Evolutionary conservation across 108 stramenopile species (phyloP).

Genomic region (Skeletonema menzelii): DNA sequence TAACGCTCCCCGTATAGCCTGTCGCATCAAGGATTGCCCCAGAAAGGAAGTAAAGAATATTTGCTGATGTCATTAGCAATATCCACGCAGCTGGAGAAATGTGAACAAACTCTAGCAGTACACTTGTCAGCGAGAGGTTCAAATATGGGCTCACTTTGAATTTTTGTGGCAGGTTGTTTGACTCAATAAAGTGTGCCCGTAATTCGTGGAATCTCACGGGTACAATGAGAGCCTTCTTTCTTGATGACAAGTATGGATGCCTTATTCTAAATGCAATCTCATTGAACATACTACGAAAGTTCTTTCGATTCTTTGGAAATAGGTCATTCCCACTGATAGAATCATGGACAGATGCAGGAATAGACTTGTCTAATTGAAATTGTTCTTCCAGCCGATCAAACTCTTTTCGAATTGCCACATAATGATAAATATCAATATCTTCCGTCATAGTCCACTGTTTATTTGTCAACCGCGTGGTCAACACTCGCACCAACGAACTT

Average conservation of each 20-base stretch:
- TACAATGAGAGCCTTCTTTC: conserved; percentile 60
- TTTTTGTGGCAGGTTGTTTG: conserved; percentile 68
- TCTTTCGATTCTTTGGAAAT: background rate
- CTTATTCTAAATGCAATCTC: conserved; percentile 24
- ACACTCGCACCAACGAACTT: conserved; percentile 55
- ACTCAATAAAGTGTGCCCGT: conserved; percentile 77
- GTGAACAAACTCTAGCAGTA: conserved; percentile 73
- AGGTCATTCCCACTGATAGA: background rate
- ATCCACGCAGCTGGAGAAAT: conserved; percentile 76
- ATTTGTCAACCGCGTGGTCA: conserved; percentile 54
- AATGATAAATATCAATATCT: conserved; percentile 83
- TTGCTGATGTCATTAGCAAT: conserved; percentile 59
- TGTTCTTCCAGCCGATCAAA: conserved; percentile 65
- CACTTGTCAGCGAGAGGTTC: conserved; percentile 59
- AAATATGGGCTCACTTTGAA: conserved; percentile 84
- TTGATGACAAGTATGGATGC: conserved; percentile 24
- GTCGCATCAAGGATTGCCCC: conserved; percentile 58
- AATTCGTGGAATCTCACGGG: conserved; percentile 87
- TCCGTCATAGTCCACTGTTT: conserved; percentile 80
- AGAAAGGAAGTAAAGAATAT: conserved; percentile 63
- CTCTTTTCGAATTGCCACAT: conserved; percentile 88
- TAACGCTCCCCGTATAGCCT: conserved; percentile 16
- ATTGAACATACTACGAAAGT: conserved; percentile 2
- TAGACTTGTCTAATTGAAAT: background rate
- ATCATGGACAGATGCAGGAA: background rate